Evolutionary conservation across 805 yeast species (phyloP).

Genomic region (Lipomyces oligophaga): DNA sequence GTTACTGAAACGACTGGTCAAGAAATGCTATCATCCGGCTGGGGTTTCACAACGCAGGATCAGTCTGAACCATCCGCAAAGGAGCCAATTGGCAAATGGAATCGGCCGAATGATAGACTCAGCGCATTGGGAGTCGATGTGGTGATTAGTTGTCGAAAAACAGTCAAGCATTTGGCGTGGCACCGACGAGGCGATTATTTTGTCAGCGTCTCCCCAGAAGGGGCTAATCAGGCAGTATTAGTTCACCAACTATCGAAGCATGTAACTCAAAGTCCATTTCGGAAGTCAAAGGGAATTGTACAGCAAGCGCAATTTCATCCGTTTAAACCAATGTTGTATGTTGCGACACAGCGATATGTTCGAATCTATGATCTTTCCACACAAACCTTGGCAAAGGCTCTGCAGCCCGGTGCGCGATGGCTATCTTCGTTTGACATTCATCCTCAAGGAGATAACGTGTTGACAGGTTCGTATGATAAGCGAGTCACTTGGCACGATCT

Average conservation of each 20-base stretch:
- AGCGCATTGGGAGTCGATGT: constrained; percentile 64
- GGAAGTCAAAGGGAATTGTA: constrained; percentile 85
- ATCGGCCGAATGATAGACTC: constrained; percentile 60
- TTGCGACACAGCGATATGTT: constrained; percentile 80
- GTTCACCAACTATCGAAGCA: constrained; percentile 95
- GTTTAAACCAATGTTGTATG: constrained; percentile 86
- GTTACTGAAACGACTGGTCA: constrained; percentile 79
- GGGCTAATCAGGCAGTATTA: constrained; percentile 80
- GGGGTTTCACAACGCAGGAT: constrained; percentile 64
- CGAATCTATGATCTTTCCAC: constrained; percentile 86
- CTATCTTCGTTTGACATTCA: constrained; percentile 86
- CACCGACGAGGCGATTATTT: constrained; percentile 96
- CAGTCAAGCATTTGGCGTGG: constrained; percentile 84
- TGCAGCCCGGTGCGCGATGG: constrained; percentile 96
- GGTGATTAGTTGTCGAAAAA: constrained; percentile 58
- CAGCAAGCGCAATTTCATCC: constrained; percentile 98
- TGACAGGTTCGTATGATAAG: constrained; percentile 91
- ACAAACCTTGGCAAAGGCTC: constrained; percentile 76
- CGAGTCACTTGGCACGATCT: constrained; percentile 96
- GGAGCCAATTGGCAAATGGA: constrained; percentile 53
- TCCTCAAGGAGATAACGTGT: constrained; percentile 87
- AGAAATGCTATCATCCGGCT: constrained; percentile 79
- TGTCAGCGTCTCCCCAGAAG: constrained; percentile 93
- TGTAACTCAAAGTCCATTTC: constrained; percentile 91
- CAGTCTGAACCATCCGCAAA: constrained; percentile 36